Base-by-base conservation (phyloP, 108 stramenopile genomes). In the Cyclotella kingstonii region DNA sequence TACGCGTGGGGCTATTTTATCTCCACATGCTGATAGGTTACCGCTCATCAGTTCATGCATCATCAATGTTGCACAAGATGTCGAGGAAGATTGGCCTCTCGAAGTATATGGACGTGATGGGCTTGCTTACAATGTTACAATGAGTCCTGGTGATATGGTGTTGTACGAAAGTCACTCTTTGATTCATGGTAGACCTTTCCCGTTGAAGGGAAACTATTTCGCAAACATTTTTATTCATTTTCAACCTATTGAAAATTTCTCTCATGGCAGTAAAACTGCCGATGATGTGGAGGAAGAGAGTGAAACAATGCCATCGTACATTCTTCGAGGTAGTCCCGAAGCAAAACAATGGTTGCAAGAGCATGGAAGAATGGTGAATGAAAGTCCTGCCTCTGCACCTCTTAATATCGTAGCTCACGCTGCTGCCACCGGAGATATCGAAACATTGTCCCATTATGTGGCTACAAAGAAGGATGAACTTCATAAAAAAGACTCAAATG, bases 61-160 rank as follows among this genome's bases (percentile, higher is more conserved):
- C 61, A 76, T 96, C 53, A 94, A 92, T 73, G 85, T 95, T 9
- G 90, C 73, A 12, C 90, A 91, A 68, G 94, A 97, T 53, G 87
- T 93, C 12, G 89, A 95, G 34, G 94, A 97, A 59, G 77, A 80
- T 42, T 97, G 96, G 96, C 90, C 91, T 9, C 49, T 97, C 10
- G 94, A 94, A 66, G 90, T 97, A 6, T 87, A 73, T 70, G 94
- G 85, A 53, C 71, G 91, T 54, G 81, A 93, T 50, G 93, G 85
- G 12, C 68, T 74, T 33, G 91, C 90, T 10, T 76, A 86, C 39
- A 88, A 88, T 50, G 82, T 90, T 9, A 90, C 89, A 4, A 84
- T 89, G 82, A 43, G 84, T 54, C 62, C 85, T 23, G 87, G 84
- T 25, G 84, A 89, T 57, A 83, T 86, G 84, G 82, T 86, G 0